Evolutionary conservation across 371 early-diverging fungal species (phyloP), one percentile per base, ranked within the genome.

Genomic region (Dichotomocladium elegans): DNA sequence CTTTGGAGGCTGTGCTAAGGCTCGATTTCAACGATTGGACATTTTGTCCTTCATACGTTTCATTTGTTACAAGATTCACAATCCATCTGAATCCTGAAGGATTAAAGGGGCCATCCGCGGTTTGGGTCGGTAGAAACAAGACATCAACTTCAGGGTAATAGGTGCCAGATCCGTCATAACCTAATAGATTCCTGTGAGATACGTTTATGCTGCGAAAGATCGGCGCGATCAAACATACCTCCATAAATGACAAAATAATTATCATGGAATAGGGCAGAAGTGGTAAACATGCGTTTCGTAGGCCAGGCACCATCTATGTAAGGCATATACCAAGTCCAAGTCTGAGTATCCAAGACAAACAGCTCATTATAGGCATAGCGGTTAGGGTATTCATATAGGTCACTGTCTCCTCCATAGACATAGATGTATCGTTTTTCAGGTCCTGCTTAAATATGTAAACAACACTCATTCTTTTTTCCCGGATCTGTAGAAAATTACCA

Each of bases 91-190:
- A 12, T 14, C n/a, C n/a, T 8, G 40, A 17, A 21, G n/a, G 10
- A 51, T 45, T 42, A 40, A 30, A 28, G 10, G 15, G 25, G 3
- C 30, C 33, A 12, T 37, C 34, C 7, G 37, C 31, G 1, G 41
- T 29, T 3, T 7, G 26, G 2, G 29, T 9, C 3, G 68, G 64
- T 8, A 67, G 15, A 24, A 58, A 41, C 6, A 67, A 31, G 5
- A 67, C 55, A 15, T 57, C 35, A 10, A 66, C 33, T 19, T 50
- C 55, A n/a, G n/a, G n/a, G n/a, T n/a, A n/a, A n/a, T n/a, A n/a
- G n/a, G n/a, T n/a, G n/a, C n/a, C n/a, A n/a, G n/a, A n/a, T n/a
- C n/a, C n/a, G n/a, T n/a, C n/a, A n/a, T n/a, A n/a, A n/a, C n/a
- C n/a, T n/a, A n/a, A n/a, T n/a, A n/a, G n/a, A n/a, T n/a, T n/a